Evolutionary conservation across 495 filamentous ascomycete species (phyloP), one percentile per base, ranked within the genome.

Genomic region (Aspergillus kassunensis): DNA sequence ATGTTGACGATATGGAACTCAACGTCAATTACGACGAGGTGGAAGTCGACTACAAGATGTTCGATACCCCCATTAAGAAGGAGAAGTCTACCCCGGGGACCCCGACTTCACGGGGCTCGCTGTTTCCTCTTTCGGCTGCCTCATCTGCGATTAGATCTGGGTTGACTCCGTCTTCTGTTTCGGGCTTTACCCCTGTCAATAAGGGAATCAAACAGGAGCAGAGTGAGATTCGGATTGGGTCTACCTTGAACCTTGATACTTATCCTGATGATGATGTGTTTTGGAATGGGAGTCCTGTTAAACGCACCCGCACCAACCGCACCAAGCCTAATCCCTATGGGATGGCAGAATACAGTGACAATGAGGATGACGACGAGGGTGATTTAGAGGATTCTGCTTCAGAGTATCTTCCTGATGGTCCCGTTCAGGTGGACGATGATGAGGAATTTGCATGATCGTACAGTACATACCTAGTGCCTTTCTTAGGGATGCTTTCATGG

Each of bases 371-470:
- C 3, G 1, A 48, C 13, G 41, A 46, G 1, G 1, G 31, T 41
- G 49, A 54, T 18, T 13, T 34, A 15, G 53, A 59, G 9, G 58
- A 53, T 37, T 56, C 55, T 10, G 43, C 49, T 5, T 53, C 52
- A 10, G 55, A 61, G 42, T 60, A 61, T 34, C 19, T 34, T 10
- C 58, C 58, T 42, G 62, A 66, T 5, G 23, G 40, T 13, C 34
- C 44, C 20, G 15, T 44, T 16, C 40, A 36, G 18, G 35, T 29
- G 12, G 54, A 54, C 13, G 35, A 53, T 1, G 21, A 56, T 15
- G 35, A 53, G 3, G 21, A 36, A 1, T 36, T 31, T 25, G 16
- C 30, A 10, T 37, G 21, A 7, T 2, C 4, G 20, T 9, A n/a
- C 1, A 9, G 9, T 9, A 4, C 24, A 27, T 4, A 9, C n/a